Base-by-base conservation (phyloP, 257 asterid species). In the Nicotiana tabacum region DNA sequence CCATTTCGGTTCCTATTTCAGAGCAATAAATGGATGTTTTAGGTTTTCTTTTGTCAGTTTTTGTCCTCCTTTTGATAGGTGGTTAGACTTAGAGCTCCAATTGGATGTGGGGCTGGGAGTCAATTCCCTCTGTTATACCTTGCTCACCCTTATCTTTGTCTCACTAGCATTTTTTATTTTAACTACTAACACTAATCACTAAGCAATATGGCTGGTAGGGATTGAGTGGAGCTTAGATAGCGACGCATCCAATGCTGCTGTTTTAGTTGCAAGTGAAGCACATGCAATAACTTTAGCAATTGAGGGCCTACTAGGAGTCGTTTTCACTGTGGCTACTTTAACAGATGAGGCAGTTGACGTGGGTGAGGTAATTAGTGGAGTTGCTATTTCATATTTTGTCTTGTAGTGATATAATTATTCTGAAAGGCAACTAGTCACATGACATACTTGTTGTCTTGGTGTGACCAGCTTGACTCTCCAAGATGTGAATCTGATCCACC, bases 221-320 rank as follows among this genome's bases (percentile, higher is more conserved):
- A 87, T 96, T 76, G 99, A 96, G 88, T 96, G 99, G 99, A 96
- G 95, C 91, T 94, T 96, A 87, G 99, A 96, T 82, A 92, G 92
- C 57, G 99, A 96, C 84, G 99, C 99, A 77, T 94, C 99, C 43
- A 96, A 94, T 91, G 92, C 97, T 68, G 91, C 98, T 65, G 98
- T 96, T 82, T 86, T 96, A 94, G 98, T 93, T 87, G 99, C 99
- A 76, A 96, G 99, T 87, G 99, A 96, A 90, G 99, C 99, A 66
- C 99, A 96, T 88, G 95, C 99, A 64, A 90, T 96, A 82, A 93
- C 98, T 83, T 91, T 96, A 85, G 99, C 99, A 72, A 94, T 96
- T 83, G 98, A 96, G 91, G 99, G 99, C 80, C 87, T 96, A 74
- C 82, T 96, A 85, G 99, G 99, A 80, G 98, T 96, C 62, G 97